Conservation (phyloP, 768 basidiomycete species). For the Lanmaoa rubissima region DNA sequence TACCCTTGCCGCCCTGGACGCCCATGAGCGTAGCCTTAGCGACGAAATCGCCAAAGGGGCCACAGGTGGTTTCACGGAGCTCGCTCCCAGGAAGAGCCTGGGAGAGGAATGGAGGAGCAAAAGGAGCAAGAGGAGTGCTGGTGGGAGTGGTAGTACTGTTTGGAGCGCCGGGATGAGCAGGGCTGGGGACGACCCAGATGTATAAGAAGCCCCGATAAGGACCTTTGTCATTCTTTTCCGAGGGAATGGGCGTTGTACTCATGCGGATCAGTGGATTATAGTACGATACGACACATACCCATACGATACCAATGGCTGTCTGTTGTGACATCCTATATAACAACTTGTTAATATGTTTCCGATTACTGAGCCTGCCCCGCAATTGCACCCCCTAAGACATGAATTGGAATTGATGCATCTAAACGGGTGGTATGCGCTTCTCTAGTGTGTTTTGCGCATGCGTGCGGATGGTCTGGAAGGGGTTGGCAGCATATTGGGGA, state of each 20-base stretch:
- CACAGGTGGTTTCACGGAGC: slow-evolving; percentile 77
- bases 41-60: slow-evolving; percentile 76
- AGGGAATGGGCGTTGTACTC: slow-evolving; percentile 12
- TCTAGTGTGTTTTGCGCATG: slow-evolving; percentile 79
- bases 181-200: slow-evolving; percentile 46
- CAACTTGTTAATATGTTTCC: slow-evolving; percentile 20
- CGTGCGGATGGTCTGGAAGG: slow-evolving; percentile 75
- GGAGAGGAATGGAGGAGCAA: slow-evolving; percentile 57
- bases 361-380: background rate
- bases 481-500: slow-evolving; percentile 62
- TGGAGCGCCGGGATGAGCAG: slow-evolving; percentile 85
- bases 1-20: slow-evolving; percentile 74
- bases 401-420: background rate
- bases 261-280: slow-evolving; percentile 16
- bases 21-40: slow-evolving; percentile 68
- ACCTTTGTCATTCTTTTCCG: background rate
- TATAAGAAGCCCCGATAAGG: slow-evolving; percentile 16
- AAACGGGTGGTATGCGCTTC: slow-evolving; percentile 38
- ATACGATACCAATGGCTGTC: slow-evolving; percentile 16
- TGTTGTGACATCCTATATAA: slow-evolving; percentile 22
- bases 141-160: slow-evolving; percentile 75
- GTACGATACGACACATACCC: slow-evolving; percentile 23
- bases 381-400: background rate
- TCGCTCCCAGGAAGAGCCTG: slow-evolving; percentile 44
- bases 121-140: slow-evolving; percentile 46